Evolutionary conservation across 176 grass and related monocot genomes (phyloP).

Genomic region (Alloteropsis semialata): DNA sequence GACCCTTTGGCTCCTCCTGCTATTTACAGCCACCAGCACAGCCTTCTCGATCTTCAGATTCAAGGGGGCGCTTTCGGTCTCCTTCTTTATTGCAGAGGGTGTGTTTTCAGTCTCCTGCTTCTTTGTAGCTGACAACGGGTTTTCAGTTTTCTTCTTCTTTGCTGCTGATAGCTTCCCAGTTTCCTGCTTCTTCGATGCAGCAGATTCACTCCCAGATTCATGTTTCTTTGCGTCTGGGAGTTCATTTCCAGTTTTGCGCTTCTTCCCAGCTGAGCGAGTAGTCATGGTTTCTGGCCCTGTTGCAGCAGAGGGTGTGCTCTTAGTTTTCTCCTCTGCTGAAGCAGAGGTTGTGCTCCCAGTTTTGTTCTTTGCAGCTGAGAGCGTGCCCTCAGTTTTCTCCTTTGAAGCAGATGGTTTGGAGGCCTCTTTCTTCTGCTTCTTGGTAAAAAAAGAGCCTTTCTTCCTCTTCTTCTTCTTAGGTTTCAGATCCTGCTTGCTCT

Average conservation of each 20-base stretch:
- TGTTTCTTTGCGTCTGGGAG: neutral
- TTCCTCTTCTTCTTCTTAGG: neutral
- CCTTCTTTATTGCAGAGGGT: neutral
- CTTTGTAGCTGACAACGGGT: neutral
- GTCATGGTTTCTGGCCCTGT: neutral
- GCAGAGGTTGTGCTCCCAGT: neutral
- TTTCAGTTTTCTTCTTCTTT: conserved; percentile 10
- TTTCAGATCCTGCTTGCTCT: conserved; percentile 30
- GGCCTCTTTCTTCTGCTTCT: conserved; percentile 8
- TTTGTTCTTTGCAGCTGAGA: too few species aligned
- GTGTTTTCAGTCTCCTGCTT: neutral
- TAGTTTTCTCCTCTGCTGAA: neutral
- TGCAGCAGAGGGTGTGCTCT: neutral
- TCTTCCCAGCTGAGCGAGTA: neutral
- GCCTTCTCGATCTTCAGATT: conserved; percentile 37
- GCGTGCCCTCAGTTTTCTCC: conserved; percentile 17
- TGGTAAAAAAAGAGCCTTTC: neutral
- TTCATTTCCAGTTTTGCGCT: conserved; percentile 8
- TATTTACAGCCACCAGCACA: conserved; percentile 47
- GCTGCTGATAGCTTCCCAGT: neutral
- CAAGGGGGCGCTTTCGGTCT: neutral
- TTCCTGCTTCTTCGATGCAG: neutral
- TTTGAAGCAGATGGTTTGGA: neutral
- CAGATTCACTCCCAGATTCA: neutral
- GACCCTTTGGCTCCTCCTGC: conserved; percentile 49